Conservation (phyloP, 164 flowering plant genomes). For the Brasenia schreberi region DNA sequence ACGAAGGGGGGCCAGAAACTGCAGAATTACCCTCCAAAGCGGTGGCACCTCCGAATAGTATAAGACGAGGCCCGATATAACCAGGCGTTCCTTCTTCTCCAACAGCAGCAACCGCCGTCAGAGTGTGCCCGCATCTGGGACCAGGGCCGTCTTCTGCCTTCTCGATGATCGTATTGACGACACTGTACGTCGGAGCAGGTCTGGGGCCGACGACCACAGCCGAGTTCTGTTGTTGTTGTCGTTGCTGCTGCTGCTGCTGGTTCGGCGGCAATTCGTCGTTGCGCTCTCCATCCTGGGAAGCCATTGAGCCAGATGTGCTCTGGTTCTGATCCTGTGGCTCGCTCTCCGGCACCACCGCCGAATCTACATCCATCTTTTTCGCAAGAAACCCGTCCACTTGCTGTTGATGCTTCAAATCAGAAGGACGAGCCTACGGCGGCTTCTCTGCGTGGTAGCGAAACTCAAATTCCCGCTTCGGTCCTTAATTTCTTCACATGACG, state of each 20-base stretch:
- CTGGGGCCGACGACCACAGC: slow-evolving; percentile 63
- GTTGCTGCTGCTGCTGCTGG: slow-evolving; percentile 10
- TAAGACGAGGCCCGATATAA: slow-evolving; percentile 81
- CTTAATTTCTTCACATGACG: background rate
- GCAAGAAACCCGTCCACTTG: background rate
- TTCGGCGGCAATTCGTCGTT: slow-evolving; percentile 5
- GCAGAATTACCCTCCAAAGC: slow-evolving; percentile 97
- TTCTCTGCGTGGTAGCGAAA: background rate
- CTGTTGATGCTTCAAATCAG: background rate
- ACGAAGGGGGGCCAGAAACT: slow-evolving; percentile 75
- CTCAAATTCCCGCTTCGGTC: background rate
- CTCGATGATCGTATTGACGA: slow-evolving; percentile 70
- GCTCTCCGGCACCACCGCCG: slow-evolving; percentile 42
- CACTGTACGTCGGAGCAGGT: slow-evolving; percentile 77
- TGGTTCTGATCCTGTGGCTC: slow-evolving; percentile 31
- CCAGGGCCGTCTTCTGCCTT: slow-evolving; percentile 98
- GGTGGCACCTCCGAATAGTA: slow-evolving; percentile 95
- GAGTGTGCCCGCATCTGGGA: slow-evolving; percentile 92
- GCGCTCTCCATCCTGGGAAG: background rate
- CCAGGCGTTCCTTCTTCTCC: slow-evolving; percentile 92
- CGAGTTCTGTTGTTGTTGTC: slow-evolving; percentile 19
- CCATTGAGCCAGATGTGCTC: slow-evolving; percentile 2
- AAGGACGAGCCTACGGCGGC: background rate
- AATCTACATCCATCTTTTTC: slow-evolving; percentile 43
- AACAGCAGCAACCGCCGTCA: slow-evolving; percentile 89